phyloP scores from a whole-genome alignment of 345 rosid genomes.

The Atalantia buxifolia region DNA sequence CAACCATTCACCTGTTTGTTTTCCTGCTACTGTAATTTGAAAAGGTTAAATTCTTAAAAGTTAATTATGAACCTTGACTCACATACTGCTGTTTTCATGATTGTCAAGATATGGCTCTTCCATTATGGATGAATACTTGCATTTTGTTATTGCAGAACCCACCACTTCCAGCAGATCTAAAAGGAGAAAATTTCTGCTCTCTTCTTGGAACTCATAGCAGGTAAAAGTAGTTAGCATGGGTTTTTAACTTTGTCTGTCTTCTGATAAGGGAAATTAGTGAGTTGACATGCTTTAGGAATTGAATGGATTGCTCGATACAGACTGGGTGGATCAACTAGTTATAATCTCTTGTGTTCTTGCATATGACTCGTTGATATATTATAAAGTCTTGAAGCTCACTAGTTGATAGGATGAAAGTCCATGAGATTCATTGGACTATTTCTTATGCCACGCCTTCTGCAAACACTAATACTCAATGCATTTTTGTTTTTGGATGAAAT shows the following conservation, averaged over 20 bases:
- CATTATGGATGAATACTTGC: not conserved
- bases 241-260: not conserved
- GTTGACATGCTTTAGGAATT: conserved; percentile 11
- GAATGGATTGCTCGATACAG: not conserved
- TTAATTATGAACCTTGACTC: not conserved
- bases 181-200: conserved; percentile 75
- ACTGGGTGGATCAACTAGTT: not conserved
- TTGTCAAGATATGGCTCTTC: not conserved
- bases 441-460: not conserved
- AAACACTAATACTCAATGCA: not conserved
- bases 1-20: not conserved
- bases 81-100: not conserved
- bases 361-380: not conserved
- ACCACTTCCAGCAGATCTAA: conserved; percentile 82
- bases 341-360: not conserved
- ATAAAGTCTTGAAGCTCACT: not conserved
- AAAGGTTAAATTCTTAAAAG: conserved; percentile 2
- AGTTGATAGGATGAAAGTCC: not conserved
- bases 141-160: conserved; percentile 56
- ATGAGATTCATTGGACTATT: not conserved
- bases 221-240: conserved; percentile 30
- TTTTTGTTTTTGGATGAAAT: not conserved
- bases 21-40: not conserved
- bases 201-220: conserved; percentile 89
- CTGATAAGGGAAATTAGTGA: not conserved